Evolutionary conservation across 2,329 filamentous ascomycete species (phyloP).

Genomic region (Pseudocercospora fijiensis): DNA sequence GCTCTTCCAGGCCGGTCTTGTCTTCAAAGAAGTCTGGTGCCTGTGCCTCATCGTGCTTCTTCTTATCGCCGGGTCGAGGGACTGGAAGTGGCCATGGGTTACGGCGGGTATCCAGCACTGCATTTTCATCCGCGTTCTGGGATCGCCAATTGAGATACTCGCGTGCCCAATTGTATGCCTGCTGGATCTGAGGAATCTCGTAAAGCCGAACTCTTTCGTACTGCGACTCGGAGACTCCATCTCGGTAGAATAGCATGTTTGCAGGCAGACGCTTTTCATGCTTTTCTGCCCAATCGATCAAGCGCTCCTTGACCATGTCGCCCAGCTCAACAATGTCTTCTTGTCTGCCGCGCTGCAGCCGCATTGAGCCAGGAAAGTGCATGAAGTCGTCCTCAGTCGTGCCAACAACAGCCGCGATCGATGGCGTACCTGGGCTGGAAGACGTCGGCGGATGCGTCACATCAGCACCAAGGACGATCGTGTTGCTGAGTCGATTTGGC

Average conservation of each 20-base stretch:
- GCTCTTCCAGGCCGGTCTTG: neutral
- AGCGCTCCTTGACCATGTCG: conserved; percentile 34
- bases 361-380: conserved; percentile 40
- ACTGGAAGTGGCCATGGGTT: neutral
- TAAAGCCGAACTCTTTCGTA: conserved; percentile 18
- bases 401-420: conserved; percentile 22
- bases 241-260: conserved; percentile 39
- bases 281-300: conserved; percentile 24
- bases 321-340: conserved; percentile 34
- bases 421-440: conserved; percentile 15
- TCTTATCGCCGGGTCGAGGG: too few species aligned
- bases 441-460: conserved; percentile 41
- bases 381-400: conserved; percentile 19
- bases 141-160: neutral
- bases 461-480: conserved; percentile 44
- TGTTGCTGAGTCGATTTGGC: neutral
- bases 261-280: conserved; percentile 7
- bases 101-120: neutral
- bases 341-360: conserved; percentile 35
- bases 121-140: too few species aligned
- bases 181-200: conserved; percentile 13
- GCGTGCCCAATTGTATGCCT: neutral
- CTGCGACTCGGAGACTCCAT: conserved; percentile 41
- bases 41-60: too few species aligned
- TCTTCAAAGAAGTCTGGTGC: neutral